phyloP scores from a whole-genome alignment of 2,329 filamentous ascomycete species.

The Apiospora koreana region DNA sequence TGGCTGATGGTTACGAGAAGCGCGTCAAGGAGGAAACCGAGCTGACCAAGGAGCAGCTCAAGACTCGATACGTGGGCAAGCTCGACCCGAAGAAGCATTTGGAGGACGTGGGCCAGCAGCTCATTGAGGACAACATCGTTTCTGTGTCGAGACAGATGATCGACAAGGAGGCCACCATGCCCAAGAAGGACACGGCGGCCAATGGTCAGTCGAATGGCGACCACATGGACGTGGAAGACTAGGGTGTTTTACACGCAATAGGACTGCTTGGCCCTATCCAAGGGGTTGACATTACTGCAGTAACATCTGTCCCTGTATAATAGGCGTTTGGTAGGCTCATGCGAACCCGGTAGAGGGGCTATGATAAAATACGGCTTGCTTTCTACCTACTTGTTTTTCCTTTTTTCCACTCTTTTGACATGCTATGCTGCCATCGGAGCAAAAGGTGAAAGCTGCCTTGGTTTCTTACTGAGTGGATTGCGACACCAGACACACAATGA shows the following conservation, averaged over 20 bases:
- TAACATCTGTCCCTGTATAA: constrained; percentile 29
- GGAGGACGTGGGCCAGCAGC: constrained; percentile 91
- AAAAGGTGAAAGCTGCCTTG: neutral
- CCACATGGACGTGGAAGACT: constrained; percentile 71
- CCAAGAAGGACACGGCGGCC: constrained; percentile 62
- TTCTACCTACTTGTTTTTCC: constrained; percentile 19
- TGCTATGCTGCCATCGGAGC: neutral
- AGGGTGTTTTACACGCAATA: constrained; percentile 22
- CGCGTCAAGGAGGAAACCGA: constrained; percentile 98
- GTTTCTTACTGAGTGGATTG: neutral
- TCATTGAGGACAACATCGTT: constrained; percentile 99
- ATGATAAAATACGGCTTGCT: constrained; percentile 29
- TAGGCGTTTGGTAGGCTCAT: constrained; percentile 31
- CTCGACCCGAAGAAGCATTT: constrained; percentile 99
- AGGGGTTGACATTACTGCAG: constrained; percentile 16
- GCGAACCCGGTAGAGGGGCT: constrained; percentile 28
- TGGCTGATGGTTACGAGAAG: constrained; percentile 98
- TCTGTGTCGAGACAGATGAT: constrained; percentile 99
- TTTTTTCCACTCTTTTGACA: neutral
- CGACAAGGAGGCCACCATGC: constrained; percentile 95
- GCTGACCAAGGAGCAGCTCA: constrained; percentile 93
- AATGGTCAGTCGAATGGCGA: constrained; percentile 57
- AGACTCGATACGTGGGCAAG: constrained; percentile 98
- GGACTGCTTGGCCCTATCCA: constrained; percentile 20
- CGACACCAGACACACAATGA: neutral